phyloP scores from a whole-genome alignment of 2,329 filamentous ascomycete species.

The Monosporascus ibericus region DNA sequence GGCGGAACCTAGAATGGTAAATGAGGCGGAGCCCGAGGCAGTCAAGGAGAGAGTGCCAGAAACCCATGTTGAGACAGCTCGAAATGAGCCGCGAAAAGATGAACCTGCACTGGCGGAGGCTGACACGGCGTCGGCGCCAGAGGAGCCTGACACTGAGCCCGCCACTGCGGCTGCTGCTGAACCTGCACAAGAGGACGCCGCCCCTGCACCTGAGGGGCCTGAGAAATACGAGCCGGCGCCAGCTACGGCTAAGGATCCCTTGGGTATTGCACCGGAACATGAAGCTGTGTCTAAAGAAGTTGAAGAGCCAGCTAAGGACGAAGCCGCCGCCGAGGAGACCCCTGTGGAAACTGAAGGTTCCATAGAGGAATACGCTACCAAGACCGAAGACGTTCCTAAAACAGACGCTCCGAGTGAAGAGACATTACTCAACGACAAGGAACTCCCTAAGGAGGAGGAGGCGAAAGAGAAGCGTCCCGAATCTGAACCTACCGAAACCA shows the following conservation, averaged over 20 bases:
- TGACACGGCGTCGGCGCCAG: background rate
- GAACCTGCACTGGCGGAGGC: background rate
- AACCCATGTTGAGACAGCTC: background rate
- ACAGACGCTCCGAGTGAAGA: too few species aligned
- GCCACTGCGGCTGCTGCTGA: too few species aligned
- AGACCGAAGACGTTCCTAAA: background rate
- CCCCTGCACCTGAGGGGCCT: background rate
- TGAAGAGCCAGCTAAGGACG: background rate
- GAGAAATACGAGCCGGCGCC: too few species aligned
- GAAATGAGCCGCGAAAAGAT: background rate
- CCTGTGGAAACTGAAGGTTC: background rate
- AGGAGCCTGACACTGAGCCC: slow-evolving; percentile 3
- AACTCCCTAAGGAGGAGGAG: background rate
- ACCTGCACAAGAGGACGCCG: background rate
- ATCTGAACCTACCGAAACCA: background rate
- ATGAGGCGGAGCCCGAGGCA: background rate
- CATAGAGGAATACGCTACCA: background rate
- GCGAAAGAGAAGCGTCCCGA: background rate
- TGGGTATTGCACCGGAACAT: background rate
- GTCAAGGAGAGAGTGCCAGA: slow-evolving; percentile 1
- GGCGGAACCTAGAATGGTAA: background rate
- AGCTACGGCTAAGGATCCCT: background rate
- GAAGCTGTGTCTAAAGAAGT: background rate
- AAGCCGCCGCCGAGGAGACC: background rate
- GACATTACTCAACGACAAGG: background rate